Conservation (phyloP, 108 stramenopile species). For the Cylindrotheca closterium region DNA sequence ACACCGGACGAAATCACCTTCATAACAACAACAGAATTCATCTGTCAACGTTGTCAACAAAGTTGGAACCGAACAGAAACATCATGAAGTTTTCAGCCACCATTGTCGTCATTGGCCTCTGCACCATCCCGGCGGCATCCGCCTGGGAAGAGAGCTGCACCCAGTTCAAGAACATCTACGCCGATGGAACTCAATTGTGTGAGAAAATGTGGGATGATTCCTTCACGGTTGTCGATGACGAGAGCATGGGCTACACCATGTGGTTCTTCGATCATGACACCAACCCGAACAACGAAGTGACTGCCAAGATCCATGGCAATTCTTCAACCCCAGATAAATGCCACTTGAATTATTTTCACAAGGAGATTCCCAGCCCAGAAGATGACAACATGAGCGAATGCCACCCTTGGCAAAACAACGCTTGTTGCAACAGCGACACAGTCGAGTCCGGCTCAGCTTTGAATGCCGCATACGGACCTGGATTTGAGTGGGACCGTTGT, state of each 20-base stretch:
- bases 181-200: conserved; percentile 9
- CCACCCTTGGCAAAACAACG: conserved; percentile 6
- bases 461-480: too few species aligned
- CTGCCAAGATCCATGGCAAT: background rate
- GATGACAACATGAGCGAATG: conserved; percentile 6
- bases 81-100: too few species aligned
- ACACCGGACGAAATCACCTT: too few species aligned
- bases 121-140: too few species aligned
- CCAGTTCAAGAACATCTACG: conserved; percentile 5
- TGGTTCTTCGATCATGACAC: conserved; percentile 17
- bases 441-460: background rate
- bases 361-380: conserved; percentile 7
- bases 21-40: too few species aligned
- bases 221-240: conserved; percentile 10
- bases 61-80: too few species aligned
- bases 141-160: conserved; percentile 4
- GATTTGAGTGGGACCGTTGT: too few species aligned
- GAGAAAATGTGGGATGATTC: conserved; percentile 7
- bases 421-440: conserved; percentile 6
- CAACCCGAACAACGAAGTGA: conserved; percentile 7
- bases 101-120: too few species aligned
- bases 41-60: too few species aligned
- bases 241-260: conserved; percentile 3
- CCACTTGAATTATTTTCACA: conserved; percentile 11
- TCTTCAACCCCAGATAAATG: background rate